Evolutionary conservation across 2,329 filamentous ascomycete genomes (phyloP), one percentile per base, ranked within the genome.

Genomic region (Colletotrichum trifolii): DNA sequence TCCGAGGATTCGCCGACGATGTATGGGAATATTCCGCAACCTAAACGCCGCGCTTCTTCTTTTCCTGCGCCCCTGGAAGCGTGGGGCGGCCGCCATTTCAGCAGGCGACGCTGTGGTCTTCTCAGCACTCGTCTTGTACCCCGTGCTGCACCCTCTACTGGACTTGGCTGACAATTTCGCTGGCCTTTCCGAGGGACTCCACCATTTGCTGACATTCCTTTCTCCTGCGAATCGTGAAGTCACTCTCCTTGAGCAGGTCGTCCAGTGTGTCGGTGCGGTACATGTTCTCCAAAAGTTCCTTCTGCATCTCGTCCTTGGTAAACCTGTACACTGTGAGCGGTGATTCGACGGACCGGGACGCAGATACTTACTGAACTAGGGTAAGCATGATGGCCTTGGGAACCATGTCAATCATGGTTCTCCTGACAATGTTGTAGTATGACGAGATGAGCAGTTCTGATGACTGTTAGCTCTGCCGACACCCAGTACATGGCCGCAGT

Each of bases 201-300:
- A 99, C 96, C 96, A 99, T 99, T 81, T 97, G 94, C 81, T 96
- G 94, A 81, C 96, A 99, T 80, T 99, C 96, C 85, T 99, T 99
- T 78, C 96, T 88, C 78, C 96, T 87, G 73, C 95, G 89, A 73
- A 97, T 86, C 4, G 96, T 99, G 85, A 97, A 98, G 79, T 99
- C 96, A 76, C 93, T 97, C 82, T 99, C 96, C 86, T 97, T 97
- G 69, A 99, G 89, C 69, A 99, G 84, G 67, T 97, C 94, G 71
- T 99, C 96, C 35, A 97, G 86, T 72, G 95, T 92, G 76, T 92
- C 90, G 56, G 89, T 91, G 77, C 94, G 90, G 85, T 99, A 99
- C 92, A 99, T 96, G 80, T 97, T 94, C 81, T 97, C 95, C 49
- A 99, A 87, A 33, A 99, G 87, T 81, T 99, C 96, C 73, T 92